These are phyloP conservation scores for Aureococcus anophagefferens DNA, from an alignment of 108 stramenopile genomes.

Conservation along the genomic window DNA sequence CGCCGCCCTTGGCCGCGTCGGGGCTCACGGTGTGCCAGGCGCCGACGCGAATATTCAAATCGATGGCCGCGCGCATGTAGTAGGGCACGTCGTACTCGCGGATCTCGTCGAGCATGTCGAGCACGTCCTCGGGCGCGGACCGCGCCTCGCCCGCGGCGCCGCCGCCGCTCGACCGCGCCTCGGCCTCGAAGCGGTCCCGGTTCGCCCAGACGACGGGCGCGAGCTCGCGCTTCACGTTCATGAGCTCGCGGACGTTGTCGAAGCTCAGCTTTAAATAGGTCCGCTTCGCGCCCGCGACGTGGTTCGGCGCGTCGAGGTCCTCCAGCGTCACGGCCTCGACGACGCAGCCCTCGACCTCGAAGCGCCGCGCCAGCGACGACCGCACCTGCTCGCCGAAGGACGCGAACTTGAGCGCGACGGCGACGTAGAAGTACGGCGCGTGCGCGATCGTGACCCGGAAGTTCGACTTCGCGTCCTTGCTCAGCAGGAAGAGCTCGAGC, in stretches of 20 bases:
- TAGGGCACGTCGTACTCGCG: slow-evolving; percentile 98
- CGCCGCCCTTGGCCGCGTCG: no score
- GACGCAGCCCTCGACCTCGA: slow-evolving; percentile 23
- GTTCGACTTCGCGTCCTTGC: slow-evolving; percentile 44
- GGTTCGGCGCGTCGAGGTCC: slow-evolving; percentile 56
- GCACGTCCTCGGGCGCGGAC: slow-evolving; percentile 46
- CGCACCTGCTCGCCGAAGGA: slow-evolving; percentile 3
- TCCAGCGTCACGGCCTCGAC: slow-evolving; percentile 38
- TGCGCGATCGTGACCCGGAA: slow-evolving; percentile 82
- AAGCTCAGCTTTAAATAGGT: slow-evolving; percentile 53
- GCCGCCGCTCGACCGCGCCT: neutral
- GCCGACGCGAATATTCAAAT: slow-evolving; percentile 80
- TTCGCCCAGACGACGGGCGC: slow-evolving; percentile 23
- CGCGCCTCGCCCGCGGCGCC: slow-evolving; percentile 1
- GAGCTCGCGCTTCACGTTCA: slow-evolving; percentile 17
- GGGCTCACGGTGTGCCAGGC: slow-evolving; percentile 88
- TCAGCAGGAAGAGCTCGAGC: slow-evolving; percentile 79
- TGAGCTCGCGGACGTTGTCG: slow-evolving; percentile 54
- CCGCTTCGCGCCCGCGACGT: slow-evolving; percentile 45
- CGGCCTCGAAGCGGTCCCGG: slow-evolving; percentile 17
- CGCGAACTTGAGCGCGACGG: slow-evolving; percentile 25
- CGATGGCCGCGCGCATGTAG: slow-evolving; percentile 75
- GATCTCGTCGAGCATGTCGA: slow-evolving; percentile 61
- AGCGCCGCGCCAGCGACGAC: slow-evolving; percentile 26
- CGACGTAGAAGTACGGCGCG: slow-evolving; percentile 86